Evolutionary conservation across 2,329 filamentous ascomycete species (phyloP), one percentile per base, ranked within the genome.

Genomic region (Colletotrichum karsti): DNA sequence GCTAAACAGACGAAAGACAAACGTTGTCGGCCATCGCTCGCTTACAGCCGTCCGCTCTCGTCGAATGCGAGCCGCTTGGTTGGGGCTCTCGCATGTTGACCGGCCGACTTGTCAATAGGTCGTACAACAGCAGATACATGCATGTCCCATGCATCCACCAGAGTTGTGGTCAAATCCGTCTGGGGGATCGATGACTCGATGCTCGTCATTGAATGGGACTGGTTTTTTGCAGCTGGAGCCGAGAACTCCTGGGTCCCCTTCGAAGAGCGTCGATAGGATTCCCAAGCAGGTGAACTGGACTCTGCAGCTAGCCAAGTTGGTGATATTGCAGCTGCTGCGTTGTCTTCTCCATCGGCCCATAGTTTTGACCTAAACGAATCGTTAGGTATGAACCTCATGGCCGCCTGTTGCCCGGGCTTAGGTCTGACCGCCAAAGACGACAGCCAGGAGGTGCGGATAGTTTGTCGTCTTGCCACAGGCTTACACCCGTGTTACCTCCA

Each of bases 381-480:
- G 61, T 42, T 48, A 60, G 22, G 46, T 28, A 58, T 63, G 48
- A 26, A 18, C n/a, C 28, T 24, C 51, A 39, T 22, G 46, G 56
- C 39, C 51, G 39, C 26, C 18, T 57, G 33, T 50, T 55, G 39
- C 35, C 54, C n/a, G 13, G 41, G 28, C 20, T 66, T 51, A 48
- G 63, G 67, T 64, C 64, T 70, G 64, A 70, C 67, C 67, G 67
- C 64, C 54, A 55, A 54, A 67, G n/a, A n/a, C n/a, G n/a, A n/a
- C 30, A 61, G 35, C 28, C 44, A 12, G 9, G 28, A 59, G 28
- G 37, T 12, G 26, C 33, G 28, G 20, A 53, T 9, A 37, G 46
- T 62, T 20, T 20, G 12, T 48, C 46, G 48, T 37, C n/a, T 53
- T 15, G 33, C 15, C 35, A 54, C 20, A 13, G 33, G 37, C 48